Conservation (phyloP, 345 rosid species). For the Citrus mangshanensis region DNA sequence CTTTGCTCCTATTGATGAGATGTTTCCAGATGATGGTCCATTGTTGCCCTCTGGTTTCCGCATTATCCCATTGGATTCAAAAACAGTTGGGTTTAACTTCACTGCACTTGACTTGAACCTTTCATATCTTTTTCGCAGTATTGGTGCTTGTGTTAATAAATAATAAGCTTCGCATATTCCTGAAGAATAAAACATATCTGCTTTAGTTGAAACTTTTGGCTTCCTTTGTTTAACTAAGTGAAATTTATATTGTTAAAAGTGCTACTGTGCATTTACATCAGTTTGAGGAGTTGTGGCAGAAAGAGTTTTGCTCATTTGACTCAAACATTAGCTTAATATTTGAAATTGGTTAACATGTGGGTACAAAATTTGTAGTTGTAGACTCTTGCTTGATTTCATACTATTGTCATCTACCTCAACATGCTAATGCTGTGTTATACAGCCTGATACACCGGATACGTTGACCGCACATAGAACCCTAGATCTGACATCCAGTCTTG, state of each 20-base stretch:
- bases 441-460: constrained; percentile 65
- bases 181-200: not conserved
- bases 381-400: not conserved
- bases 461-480: constrained; percentile 60
- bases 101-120: not conserved
- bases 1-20: constrained; percentile 96
- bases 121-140: not conserved
- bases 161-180: not conserved
- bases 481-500: constrained; percentile 93
- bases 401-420: not conserved
- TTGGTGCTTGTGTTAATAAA: not conserved
- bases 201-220: not conserved
- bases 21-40: constrained; percentile 98
- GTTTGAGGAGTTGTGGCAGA: not conserved
- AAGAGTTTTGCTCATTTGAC: not conserved
- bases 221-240: not conserved
- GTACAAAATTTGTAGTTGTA: not conserved
- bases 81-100: constrained; percentile 51
- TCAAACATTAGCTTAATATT: not conserved
- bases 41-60: constrained; percentile 97
- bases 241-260: not conserved
- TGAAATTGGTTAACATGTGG: not conserved
- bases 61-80: constrained; percentile 83
- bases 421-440: constrained; percentile 21
- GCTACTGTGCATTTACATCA: not conserved